A percentile compares a stretch with the other conserved stretches of the same genome.
Conservation (phyloP, 805 yeast species). For the Lipomyces oligophaga region DNA sequence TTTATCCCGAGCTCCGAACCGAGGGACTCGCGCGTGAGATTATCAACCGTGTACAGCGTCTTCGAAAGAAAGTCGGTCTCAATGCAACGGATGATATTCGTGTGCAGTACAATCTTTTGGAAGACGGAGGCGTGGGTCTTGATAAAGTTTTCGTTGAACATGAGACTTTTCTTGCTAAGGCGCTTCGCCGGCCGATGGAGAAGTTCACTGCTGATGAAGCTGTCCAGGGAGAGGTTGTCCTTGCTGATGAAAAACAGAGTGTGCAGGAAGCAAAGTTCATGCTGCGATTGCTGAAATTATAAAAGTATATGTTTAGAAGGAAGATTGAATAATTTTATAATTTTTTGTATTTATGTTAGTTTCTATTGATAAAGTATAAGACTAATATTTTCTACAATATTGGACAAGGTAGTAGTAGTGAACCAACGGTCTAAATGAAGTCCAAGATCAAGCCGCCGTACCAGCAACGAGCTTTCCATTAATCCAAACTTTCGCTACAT, state of each 20-base stretch:
- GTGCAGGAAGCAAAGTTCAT: conserved; percentile 35
- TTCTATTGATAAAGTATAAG: too few species aligned
- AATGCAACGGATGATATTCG: conserved; percentile 92
- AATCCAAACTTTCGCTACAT: conserved; percentile 76
- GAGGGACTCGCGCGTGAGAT: conserved; percentile 97
- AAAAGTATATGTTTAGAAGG: background rate
- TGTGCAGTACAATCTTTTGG: conserved; percentile 71
- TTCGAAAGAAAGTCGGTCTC: conserved; percentile 93
- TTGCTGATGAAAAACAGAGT: conserved; percentile 85
- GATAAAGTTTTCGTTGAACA: conserved; percentile 60
- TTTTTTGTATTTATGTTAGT: too few species aligned
- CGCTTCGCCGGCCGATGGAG: conserved; percentile 65
- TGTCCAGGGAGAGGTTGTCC: conserved; percentile 47
- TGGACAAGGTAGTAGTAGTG: too few species aligned
- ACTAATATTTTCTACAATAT: too few species aligned
- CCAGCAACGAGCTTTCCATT: conserved; percentile 63
- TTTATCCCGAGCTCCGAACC: conserved; percentile 81
- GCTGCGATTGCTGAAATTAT: conserved; percentile 29
- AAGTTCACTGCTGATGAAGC: conserved; percentile 43
- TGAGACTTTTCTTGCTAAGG: conserved; percentile 65
- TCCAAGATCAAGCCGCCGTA: conserved; percentile 23
- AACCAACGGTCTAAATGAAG: background rate
- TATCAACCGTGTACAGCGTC: conserved; percentile 93
- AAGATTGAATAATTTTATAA: too few species aligned
- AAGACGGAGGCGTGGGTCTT: conserved; percentile 58